phyloP scores from a whole-genome alignment of 257 asterid species.

The Nicotiana otophora region DNA sequence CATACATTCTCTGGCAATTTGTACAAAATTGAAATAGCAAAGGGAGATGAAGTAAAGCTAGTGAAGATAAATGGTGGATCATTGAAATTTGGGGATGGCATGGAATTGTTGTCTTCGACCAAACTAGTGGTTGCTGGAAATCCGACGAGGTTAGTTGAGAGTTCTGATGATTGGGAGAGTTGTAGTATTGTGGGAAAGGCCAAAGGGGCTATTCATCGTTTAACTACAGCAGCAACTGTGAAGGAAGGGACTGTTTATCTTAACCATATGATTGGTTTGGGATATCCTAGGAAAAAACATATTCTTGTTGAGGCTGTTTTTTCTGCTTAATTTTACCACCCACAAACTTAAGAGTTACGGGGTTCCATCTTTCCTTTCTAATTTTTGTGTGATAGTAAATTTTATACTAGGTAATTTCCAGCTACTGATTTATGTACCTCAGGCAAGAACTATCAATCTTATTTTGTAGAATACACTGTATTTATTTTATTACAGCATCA shows the following conservation, averaged over 20 bases:
- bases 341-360: neutral
- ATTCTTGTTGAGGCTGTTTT: conserved; percentile 72
- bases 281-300: conserved; percentile 82
- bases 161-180: conserved; percentile 69
- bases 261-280: conserved; percentile 78
- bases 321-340: conserved; percentile 9
- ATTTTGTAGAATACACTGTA: neutral
- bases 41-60: conserved; percentile 37
- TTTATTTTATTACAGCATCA: neutral
- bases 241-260: conserved; percentile 78
- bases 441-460: neutral
- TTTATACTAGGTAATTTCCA: neutral
- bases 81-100: conserved; percentile 71
- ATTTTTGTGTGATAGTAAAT: neutral
- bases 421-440: neutral
- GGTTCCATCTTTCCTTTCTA: neutral
- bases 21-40: conserved; percentile 49
- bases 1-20: conserved; percentile 74
- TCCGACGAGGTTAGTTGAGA: conserved; percentile 60
- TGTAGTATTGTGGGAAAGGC: conserved; percentile 48
- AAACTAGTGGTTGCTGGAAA: conserved; percentile 76
- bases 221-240: conserved; percentile 64
- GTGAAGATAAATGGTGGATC: conserved; percentile 45
- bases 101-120: conserved; percentile 62
- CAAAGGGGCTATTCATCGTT: conserved; percentile 51